Base-by-base conservation (phyloP, 441 rosid genomes). In the Manihot esculenta region DNA sequence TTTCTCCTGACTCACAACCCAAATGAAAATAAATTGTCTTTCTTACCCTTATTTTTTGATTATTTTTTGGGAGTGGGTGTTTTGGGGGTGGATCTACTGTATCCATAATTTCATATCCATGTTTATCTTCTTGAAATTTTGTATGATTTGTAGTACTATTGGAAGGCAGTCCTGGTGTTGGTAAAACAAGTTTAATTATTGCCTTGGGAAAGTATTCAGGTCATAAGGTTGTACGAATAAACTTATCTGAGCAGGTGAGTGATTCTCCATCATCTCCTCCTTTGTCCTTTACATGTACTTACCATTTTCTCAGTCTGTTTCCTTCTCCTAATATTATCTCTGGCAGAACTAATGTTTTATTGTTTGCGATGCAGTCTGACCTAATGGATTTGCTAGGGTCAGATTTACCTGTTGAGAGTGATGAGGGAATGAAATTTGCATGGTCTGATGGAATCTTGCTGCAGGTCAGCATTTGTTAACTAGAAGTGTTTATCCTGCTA, bases 141-240 rank as follows among this genome's bases (percentile, higher is more conserved):
- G n/a, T 65, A n/a, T 72, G 51, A 51, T 71, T 81, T 79, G 62
- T 90, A 91, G 99, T 91, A 74, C 80, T 96, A 64, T 71, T 96
- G 81, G 99, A 96, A 86, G 99, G 99, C 74, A 93, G 98, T 80
- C 99, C 99, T 10, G 99, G 99, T 74, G 99, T 96, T 79, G 99
- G 99, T 72, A 96, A 96, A 83, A 96, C 99, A 70, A 96, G 98
- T 82, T 83, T 96, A 72, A 80, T 96, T 78, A 80, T 84, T 72
- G 97, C 99, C 57, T 77, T 96, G 85, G 97, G 98, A 58, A 91
- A 87, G 79, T 89, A 83, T 85, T 96, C 98, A 64, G 99, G 98
- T 66, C 98, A 96, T 77, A 90, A 84, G 81, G 99, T 96, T 73
- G 93, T 96, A 56, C 94, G 99, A 76, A 91, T 96, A 78, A 96